Percentiles rank a stretch among this genome's conserved stretches.
Evolutionary conservation across 805 yeast genomes (phyloP).

Genomic region (Lachancea sp.): DNA sequence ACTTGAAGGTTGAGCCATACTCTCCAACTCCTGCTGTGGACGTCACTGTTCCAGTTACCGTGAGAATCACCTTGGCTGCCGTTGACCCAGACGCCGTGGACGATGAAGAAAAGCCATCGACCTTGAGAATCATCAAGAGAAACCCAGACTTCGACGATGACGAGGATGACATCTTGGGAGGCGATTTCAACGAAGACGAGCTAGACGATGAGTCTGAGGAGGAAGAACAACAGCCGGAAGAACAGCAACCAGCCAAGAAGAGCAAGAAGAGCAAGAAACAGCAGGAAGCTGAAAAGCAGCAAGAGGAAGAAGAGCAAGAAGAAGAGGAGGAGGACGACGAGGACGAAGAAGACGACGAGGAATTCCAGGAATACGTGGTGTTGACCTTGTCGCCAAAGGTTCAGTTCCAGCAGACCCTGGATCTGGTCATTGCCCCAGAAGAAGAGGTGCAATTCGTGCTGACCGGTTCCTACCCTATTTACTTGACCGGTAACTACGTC

Average conservation of each 20-base stretch:
- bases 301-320: constrained; percentile 36
- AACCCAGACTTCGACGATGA: constrained; percentile 44
- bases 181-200: constrained; percentile 40
- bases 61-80: constrained; percentile 91
- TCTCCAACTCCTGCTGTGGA: constrained; percentile 82
- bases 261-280: constrained; percentile 40
- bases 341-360: constrained; percentile 61
- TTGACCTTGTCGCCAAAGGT: constrained; percentile 85
- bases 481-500: constrained; percentile 90
- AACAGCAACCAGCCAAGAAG: constrained; percentile 45
- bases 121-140: constrained; percentile 82
- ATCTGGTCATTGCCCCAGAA: constrained; percentile 82
- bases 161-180: constrained; percentile 41
- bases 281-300: constrained; percentile 36
- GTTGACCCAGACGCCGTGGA: constrained; percentile 77
- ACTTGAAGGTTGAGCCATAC: constrained; percentile 80
- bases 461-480: constrained; percentile 91
- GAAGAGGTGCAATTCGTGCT: constrained; percentile 94
- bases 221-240: constrained; percentile 32
- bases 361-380: constrained; percentile 74
- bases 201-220: constrained; percentile 41
- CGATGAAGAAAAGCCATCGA: constrained; percentile 80
- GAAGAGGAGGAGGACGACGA: constrained; percentile 52
- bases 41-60: constrained; percentile 80
- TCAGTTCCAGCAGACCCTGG: constrained; percentile 85